Conservation (phyloP, 2,329 filamentous ascomycete species). For the Neonectria sp. region DNA sequence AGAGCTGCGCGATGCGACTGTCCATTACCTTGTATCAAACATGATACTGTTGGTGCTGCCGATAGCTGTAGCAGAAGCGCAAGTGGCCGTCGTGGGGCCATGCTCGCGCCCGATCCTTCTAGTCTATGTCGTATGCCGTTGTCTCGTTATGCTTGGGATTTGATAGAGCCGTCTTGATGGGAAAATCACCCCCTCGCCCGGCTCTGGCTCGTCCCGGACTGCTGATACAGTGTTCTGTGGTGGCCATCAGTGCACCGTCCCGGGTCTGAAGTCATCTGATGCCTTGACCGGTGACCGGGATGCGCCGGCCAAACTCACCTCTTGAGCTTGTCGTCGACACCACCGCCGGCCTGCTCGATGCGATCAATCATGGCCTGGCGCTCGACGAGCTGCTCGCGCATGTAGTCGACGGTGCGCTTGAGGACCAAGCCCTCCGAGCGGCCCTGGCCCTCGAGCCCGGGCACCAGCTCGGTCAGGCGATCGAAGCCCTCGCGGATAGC, state of each 20-base stretch:
- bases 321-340: constrained; percentile 65
- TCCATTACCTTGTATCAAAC: constrained; percentile 7
- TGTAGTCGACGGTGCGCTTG: constrained; percentile 77
- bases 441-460: constrained; percentile 85
- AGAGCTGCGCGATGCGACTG: constrained; percentile 21
- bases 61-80: neutral
- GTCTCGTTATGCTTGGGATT: constrained; percentile 1
- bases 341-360: constrained; percentile 72
- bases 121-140: constrained; percentile 1
- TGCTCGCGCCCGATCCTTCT: constrained; percentile 11
- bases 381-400: constrained; percentile 72
- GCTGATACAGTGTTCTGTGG: constrained; percentile 41
- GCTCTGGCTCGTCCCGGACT: constrained; percentile 28
- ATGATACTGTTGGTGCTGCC: constrained; percentile 3
- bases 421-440: constrained; percentile 90
- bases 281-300: constrained; percentile 1
- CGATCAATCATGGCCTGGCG: constrained; percentile 70
- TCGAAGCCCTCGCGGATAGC: constrained; percentile 90
- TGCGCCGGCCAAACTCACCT: constrained; percentile 51
- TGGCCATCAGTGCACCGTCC: constrained; percentile 26
- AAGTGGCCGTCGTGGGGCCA: constrained; percentile 13
- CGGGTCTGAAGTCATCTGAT: constrained; percentile 19
- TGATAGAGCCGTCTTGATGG: neutral
- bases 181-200: constrained; percentile 36
- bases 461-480: constrained; percentile 83